Evolutionary conservation across 257 asterid species (phyloP), one percentile per base, ranked within the genome.

Genomic region (Prunella vulgaris): DNA sequence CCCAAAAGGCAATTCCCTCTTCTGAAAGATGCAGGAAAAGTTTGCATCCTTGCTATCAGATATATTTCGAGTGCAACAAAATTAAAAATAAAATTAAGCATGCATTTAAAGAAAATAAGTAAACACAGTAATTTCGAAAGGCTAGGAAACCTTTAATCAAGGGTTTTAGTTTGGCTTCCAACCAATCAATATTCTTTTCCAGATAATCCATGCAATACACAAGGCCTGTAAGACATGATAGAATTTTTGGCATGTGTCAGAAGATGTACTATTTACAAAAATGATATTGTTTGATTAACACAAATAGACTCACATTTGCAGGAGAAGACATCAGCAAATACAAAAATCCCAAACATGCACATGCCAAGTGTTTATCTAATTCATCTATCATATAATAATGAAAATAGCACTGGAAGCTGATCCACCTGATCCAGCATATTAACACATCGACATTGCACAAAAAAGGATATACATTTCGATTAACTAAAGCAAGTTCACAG

Each of bases 171-270:
- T 81, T 90, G 82, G 91, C 80, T 74, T 93, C 88, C 58, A 94
- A 73, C 99, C 97, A 94, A 76, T 91, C 97, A 12, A 90, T 85
- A 81, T 94, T 94, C 87, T 85, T 88, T 88, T 86, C 96, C 86
- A 94, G 79, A 81, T 84, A 94, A 77, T 94, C 92, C 97, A 94
- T 94, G 87, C 99, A 94, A 79, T 91, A 91, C 9, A 94, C 83
- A 60, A 94, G 96, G 64, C 99, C 97, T 91, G 78, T n/a, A 75
- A 66, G 46, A 56, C 54, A 78, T 42, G 51, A 66, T 38, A 24
- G 25, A 72, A 37, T 46, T 33, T 53, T 52, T 48, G 52, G 49
- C 69, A 58, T 35, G 30, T 33, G 68, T 10, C 73, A 67, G 60
- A 63, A 51, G 5, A 25, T 27, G 8, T 20, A 56, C 27, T 51